Percentiles rank a stretch among this genome's conserved stretches.
Conservation (phyloP, 148 eudicot species). For the Fagopyrum esculentum region DNA sequence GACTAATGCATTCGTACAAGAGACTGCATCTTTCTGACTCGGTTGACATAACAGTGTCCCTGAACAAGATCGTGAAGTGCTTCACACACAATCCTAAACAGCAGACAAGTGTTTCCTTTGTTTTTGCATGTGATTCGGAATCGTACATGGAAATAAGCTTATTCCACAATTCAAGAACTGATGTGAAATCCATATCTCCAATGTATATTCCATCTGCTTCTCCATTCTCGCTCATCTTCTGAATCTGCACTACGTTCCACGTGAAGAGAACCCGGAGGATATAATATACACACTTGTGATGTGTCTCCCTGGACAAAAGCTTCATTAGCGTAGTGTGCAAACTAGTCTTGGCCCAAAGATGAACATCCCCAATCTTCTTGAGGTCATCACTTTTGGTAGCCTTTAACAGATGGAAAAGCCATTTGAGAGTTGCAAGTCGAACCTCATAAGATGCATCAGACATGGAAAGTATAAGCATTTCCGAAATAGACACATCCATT, state of each 20-base stretch:
- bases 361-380: slow-evolving; percentile 22
- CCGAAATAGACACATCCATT: slow-evolving; percentile 26
- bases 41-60: slow-evolving; percentile 20
- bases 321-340: slow-evolving; percentile 51
- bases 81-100: slow-evolving; percentile 53
- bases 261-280: slow-evolving; percentile 66
- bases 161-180: slow-evolving; percentile 61
- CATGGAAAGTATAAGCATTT: slow-evolving; percentile 43
- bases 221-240: slow-evolving; percentile 20
- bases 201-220: slow-evolving; percentile 25
- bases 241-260: slow-evolving; percentile 60
- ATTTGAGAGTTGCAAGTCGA: slow-evolving; percentile 76
- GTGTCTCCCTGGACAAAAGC: slow-evolving; percentile 53
- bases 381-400: slow-evolving; percentile 22
- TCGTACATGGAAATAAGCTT: slow-evolving; percentile 53
- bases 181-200: slow-evolving; percentile 52
- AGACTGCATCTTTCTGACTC: slow-evolving; percentile 23
- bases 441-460: slow-evolving; percentile 90
- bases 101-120: slow-evolving; percentile 54
- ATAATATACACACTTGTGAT: slow-evolving; percentile 66
- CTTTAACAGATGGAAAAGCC: slow-evolving; percentile 67
- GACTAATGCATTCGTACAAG: slow-evolving; percentile 42
- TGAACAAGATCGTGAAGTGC: slow-evolving; percentile 28
- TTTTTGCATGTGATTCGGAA: slow-evolving; percentile 58
- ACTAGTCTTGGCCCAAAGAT: slow-evolving; percentile 42